These are phyloP conservation scores for Intubia oerlemansii DNA, from an alignment of 2,329 filamentous ascomycete genomes.

Conservation along the genomic window DNA sequence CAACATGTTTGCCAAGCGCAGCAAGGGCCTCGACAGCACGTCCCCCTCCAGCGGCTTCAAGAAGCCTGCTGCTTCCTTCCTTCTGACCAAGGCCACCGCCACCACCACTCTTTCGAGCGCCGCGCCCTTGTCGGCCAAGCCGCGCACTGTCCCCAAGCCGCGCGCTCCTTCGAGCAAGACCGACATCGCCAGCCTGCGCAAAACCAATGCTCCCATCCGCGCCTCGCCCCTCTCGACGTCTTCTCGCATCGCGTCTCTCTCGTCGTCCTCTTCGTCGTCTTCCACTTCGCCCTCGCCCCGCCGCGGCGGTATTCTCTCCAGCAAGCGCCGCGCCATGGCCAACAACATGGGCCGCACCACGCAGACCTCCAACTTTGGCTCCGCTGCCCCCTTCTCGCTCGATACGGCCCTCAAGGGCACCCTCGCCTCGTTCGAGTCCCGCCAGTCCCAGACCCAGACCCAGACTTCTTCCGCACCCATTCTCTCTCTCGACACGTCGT, in stretches of 20 bases:
- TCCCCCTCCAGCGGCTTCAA: conserved; percentile 24
- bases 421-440: conserved; percentile 35
- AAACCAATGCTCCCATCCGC: conserved; percentile 11
- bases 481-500: conserved; percentile 12
- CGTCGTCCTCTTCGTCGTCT: conserved; percentile 23
- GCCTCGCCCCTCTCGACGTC: conserved; percentile 39
- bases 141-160: conserved; percentile 25
- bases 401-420: conserved; percentile 66
- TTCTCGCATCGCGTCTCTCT: too few species aligned
- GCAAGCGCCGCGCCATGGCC: conserved; percentile 21
- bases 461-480: conserved; percentile 10
- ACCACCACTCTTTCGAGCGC: conserved; percentile 2
- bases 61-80: conserved; percentile 22
- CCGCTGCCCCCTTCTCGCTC: conserved; percentile 60
- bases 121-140: neutral
- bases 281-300: conserved; percentile 38
- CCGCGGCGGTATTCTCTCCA: conserved; percentile 44
- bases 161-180: conserved; percentile 28
- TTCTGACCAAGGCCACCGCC: conserved; percentile 19
- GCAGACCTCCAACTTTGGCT: conserved; percentile 32
- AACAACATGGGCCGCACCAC: conserved; percentile 43
- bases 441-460: too few species aligned
- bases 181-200: conserved; percentile 7
- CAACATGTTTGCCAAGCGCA: conserved; percentile 32
- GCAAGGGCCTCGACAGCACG: conserved; percentile 25